A percentile compares a stretch with the other conserved stretches of the same genome.
These are phyloP conservation scores for Lycium barbarum DNA, from an alignment of 257 asterid species.

Conservation along the genomic window DNA sequence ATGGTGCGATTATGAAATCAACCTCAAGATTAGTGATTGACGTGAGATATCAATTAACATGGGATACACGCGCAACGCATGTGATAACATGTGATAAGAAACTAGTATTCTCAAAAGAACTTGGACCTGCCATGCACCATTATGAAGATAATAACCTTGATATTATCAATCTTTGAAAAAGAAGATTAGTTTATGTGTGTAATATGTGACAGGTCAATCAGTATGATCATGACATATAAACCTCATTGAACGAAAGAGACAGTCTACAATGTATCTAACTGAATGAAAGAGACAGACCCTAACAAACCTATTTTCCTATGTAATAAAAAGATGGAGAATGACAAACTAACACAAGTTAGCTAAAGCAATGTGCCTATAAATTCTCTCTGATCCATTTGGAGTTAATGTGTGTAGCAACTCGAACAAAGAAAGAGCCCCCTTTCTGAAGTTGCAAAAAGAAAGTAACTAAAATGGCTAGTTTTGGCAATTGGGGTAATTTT, in stretches of 20 bases:
- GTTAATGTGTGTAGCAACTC: not conserved
- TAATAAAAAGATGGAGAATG: not conserved
- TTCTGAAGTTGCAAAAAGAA: not conserved
- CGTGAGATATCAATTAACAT: no score
- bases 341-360: not conserved
- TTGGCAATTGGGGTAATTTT: conserved; percentile 22
- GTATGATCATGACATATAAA: not conserved
- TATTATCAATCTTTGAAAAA: not conserved
- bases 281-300: not conserved
- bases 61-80: no score
- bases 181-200: not conserved
- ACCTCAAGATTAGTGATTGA: no score
- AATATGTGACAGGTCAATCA: not conserved
- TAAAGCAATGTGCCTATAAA: conserved; percentile 4
- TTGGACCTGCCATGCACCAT: not conserved
- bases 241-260: not conserved
- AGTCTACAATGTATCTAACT: not conserved
- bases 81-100: no score
- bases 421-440: not conserved
- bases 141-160: not conserved
- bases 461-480: conserved; percentile 36
- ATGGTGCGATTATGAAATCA: no score
- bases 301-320: no score
- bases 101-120: not conserved
- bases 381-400: not conserved